A percentile compares a stretch with the other conserved stretches of the same genome.
phyloP scores from a whole-genome alignment of 148 eudicot genomes.

The Vaccinium vitisidaea region DNA sequence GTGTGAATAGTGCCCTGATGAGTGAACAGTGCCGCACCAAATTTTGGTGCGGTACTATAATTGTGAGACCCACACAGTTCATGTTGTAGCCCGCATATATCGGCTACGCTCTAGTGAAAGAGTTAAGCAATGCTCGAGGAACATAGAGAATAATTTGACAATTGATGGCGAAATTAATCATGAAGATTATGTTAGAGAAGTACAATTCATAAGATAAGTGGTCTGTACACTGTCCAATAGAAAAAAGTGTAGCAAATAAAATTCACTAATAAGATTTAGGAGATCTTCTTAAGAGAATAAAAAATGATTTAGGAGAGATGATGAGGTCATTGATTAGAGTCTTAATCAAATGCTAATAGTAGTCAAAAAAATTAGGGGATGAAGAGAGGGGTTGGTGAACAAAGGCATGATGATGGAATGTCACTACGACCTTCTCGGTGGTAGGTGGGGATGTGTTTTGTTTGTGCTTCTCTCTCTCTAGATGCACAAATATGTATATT shows the following conservation, averaged over 20 bases:
- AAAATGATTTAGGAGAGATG: neutral
- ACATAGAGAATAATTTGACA: no score
- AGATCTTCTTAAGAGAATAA: neutral
- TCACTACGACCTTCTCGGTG: neutral
- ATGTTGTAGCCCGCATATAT: no score
- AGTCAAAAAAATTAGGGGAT: neutral
- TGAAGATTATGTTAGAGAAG: no score
- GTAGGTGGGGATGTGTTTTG: constrained; percentile 21
- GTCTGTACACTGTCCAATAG: neutral
- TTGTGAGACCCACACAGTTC: no score
- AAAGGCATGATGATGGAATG: constrained; percentile 12
- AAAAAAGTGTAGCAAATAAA: neutral
- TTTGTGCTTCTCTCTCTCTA: neutral
- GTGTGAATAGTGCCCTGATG: no score
- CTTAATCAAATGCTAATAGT: no score
- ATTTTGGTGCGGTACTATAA: no score
- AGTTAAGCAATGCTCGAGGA: no score
- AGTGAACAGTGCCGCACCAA: no score
- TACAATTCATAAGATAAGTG: neutral
- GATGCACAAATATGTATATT: neutral
- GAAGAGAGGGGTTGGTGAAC: constrained; percentile 16
- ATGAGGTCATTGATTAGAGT: neutral
- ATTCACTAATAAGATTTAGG: neutral
- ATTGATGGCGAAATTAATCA: no score
- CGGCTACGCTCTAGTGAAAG: no score